Conservation (phyloP, 2,329 filamentous ascomycete genomes). For the Exophiala spinifera region DNA sequence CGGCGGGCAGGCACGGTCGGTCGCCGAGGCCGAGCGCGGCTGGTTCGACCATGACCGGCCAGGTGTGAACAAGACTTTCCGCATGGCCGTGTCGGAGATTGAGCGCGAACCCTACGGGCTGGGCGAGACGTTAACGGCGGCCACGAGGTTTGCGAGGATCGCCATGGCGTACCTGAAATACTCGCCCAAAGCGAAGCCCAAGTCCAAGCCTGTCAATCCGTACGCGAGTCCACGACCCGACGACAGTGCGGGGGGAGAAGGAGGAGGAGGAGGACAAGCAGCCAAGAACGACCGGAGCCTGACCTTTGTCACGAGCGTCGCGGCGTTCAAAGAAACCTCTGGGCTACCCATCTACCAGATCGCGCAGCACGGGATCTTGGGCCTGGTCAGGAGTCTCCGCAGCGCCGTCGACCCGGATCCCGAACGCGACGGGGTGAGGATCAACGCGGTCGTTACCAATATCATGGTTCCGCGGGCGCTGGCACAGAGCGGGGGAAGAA, state of each 20-base stretch:
- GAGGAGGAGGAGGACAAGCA: conserved; percentile 19
- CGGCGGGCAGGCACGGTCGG: conserved; percentile 21
- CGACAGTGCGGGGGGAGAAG: not conserved
- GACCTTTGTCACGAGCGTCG: conserved; percentile 45
- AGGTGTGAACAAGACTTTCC: conserved; percentile 29
- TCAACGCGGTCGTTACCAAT: conserved; percentile 47
- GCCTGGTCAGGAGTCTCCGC: conserved; percentile 48
- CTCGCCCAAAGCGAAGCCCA: conserved; percentile 20
- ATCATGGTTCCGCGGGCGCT: conserved; percentile 42
- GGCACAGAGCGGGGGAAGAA: conserved; percentile 38
- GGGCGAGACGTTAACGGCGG: conserved; percentile 48
- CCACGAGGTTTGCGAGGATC: conserved; percentile 48
- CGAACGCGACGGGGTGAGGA: conserved; percentile 36
- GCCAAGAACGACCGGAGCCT: conserved; percentile 40
- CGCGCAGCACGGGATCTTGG: conserved; percentile 51
- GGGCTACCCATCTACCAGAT: conserved; percentile 49
- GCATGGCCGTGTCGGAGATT: conserved; percentile 44
- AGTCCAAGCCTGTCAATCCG: conserved; percentile 19
- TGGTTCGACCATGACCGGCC: conserved; percentile 21
- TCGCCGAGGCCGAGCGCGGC: conserved; percentile 22
- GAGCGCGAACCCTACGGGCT: conserved; percentile 27
- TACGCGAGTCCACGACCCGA: conserved; percentile 14
- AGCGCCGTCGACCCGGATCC: conserved; percentile 22
- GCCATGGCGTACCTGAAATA: conserved; percentile 51
- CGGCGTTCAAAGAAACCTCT: conserved; percentile 50